These are phyloP conservation scores for Byssothecium circinans DNA, from an alignment of 2,329 filamentous ascomycete species.

Conservation along the genomic window DNA sequence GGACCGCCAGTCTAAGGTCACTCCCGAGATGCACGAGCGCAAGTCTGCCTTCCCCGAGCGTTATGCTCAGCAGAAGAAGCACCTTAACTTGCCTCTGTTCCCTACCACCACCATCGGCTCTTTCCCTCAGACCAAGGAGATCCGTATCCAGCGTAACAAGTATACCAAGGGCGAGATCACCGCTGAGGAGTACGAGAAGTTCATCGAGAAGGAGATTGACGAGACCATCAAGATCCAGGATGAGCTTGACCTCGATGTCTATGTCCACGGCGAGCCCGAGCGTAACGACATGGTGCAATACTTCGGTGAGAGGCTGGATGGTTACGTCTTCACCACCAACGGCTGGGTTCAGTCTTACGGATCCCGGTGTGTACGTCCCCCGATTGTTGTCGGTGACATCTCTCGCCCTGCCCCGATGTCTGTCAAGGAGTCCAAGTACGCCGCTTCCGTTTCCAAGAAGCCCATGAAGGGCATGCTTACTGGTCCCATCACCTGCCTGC, in stretches of 20 bases:
- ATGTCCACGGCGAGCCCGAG: slow-evolving; percentile 98
- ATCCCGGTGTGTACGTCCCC: slow-evolving; percentile 95
- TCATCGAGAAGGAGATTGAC: slow-evolving; percentile 98
- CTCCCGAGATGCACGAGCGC: slow-evolving; percentile 83
- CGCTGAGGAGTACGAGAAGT: slow-evolving; percentile 89
- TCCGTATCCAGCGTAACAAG: slow-evolving; percentile 94
- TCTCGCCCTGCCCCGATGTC: slow-evolving; percentile 97
- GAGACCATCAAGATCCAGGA: slow-evolving; percentile 96
- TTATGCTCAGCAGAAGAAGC: slow-evolving; percentile 85
- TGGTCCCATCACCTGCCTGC: slow-evolving; percentile 95
- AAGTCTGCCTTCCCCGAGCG: slow-evolving; percentile 84
- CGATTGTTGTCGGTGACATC: slow-evolving; percentile 98
- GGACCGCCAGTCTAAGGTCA: slow-evolving; percentile 90
- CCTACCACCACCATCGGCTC: slow-evolving; percentile 99
- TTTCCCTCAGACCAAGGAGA: slow-evolving; percentile 99
- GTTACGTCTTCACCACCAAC: slow-evolving; percentile 98
- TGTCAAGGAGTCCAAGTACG: slow-evolving; percentile 99
- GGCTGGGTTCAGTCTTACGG: slow-evolving; percentile 99
- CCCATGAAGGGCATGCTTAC: slow-evolving; percentile 99
- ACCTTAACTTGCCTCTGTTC: slow-evolving; percentile 93
- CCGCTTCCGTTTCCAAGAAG: slow-evolving; percentile 92
- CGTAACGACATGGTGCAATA: slow-evolving; percentile 99
- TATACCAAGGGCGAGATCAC: slow-evolving; percentile 99
- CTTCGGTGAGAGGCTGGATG: slow-evolving; percentile 95
- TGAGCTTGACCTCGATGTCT: slow-evolving; percentile 95